phyloP scores from a whole-genome alignment of 1,284 basidiomycete genomes.

The Microbotryomycetes sp. region DNA sequence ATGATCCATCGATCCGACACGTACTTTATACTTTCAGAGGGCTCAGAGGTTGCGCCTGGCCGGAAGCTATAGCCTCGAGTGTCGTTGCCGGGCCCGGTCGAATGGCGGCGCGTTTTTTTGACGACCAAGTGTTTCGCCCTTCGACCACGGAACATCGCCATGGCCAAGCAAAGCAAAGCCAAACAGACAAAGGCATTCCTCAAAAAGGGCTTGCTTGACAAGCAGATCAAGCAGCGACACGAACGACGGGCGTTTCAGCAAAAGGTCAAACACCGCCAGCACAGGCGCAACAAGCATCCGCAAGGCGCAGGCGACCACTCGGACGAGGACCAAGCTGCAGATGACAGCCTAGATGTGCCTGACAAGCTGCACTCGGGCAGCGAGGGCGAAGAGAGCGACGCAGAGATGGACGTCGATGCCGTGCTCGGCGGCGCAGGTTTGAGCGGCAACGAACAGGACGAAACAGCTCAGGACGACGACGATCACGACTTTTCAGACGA shows the following conservation, averaged over 20 bases:
- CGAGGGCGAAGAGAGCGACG: constrained; percentile 44
- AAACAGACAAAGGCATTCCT: constrained; percentile 82
- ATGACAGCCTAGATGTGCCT: constrained; percentile 40
- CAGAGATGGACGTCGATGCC: constrained; percentile 57
- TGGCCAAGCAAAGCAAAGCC: constrained; percentile 54
- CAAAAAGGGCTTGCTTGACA: constrained; percentile 75
- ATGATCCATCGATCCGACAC: no score
- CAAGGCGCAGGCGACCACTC: constrained; percentile 5
- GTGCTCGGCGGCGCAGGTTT: constrained; percentile 69
- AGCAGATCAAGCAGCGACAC: constrained; percentile 59
- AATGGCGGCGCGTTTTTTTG: background rate
- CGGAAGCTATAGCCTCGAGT: no score
- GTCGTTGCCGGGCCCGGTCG: background rate
- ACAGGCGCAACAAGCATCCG: constrained; percentile 19
- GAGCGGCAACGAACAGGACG: constrained; percentile 47
- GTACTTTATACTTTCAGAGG: no score
- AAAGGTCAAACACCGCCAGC: constrained; percentile 28
- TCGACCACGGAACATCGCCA: constrained; percentile 31
- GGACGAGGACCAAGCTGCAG: constrained; percentile 2
- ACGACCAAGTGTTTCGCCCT: background rate
- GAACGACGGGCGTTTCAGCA: constrained; percentile 12
- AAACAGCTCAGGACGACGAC: constrained; percentile 43
- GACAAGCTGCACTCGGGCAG: constrained; percentile 40
- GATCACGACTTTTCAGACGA: constrained; percentile 29
- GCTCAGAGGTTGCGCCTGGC: no score